phyloP scores from a whole-genome alignment of 1,284 basidiomycete genomes.

The Phylloboletellus chloephorus region DNA sequence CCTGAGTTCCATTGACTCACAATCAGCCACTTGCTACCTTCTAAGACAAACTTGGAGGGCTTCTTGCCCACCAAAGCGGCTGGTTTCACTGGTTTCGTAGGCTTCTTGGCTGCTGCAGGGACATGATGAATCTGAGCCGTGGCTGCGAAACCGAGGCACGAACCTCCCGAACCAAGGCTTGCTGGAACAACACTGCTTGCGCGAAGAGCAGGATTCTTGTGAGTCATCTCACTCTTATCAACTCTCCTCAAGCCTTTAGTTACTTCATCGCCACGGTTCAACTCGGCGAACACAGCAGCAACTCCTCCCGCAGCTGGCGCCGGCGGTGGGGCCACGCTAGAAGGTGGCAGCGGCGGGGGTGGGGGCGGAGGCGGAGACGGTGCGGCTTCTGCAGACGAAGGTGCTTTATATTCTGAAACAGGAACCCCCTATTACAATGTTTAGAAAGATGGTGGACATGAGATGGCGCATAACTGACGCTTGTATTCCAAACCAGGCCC shows the following conservation, averaged over 20 bases:
- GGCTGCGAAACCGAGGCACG: slow-evolving; percentile 15
- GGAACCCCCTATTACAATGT: slow-evolving; percentile 50
- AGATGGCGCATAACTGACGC: slow-evolving; percentile 41
- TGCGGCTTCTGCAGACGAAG: slow-evolving; percentile 33
- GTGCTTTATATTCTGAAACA: slow-evolving; percentile 50
- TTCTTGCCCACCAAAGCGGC: slow-evolving; percentile 80
- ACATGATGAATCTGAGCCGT: not conserved
- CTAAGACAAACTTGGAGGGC: slow-evolving; percentile 84
- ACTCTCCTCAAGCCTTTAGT: slow-evolving; percentile 93
- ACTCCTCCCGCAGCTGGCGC: slow-evolving; percentile 53
- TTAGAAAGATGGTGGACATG: slow-evolving; percentile 4
- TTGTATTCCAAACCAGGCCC: slow-evolving; percentile 87
- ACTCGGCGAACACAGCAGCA: slow-evolving; percentile 85
- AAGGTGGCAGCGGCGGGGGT: slow-evolving; percentile 54
- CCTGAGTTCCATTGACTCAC: slow-evolving; percentile 47
- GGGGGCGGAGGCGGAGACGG: slow-evolving; percentile 32
- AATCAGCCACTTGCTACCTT: slow-evolving; percentile 92
- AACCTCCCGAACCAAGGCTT: slow-evolving; percentile 34
- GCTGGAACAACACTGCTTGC: slow-evolving; percentile 61
- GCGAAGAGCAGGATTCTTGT: slow-evolving; percentile 92
- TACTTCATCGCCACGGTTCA: slow-evolving; percentile 88
- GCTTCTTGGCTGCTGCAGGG: slow-evolving; percentile 49
- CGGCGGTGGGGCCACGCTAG: slow-evolving; percentile 39
- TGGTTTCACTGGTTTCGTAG: slow-evolving; percentile 78
- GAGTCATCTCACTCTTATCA: slow-evolving; percentile 94